Evolutionary conservation across 306 rosid genomes (phyloP), one percentile per base, ranked within the genome.

Genomic region (Rosa rugosa): DNA sequence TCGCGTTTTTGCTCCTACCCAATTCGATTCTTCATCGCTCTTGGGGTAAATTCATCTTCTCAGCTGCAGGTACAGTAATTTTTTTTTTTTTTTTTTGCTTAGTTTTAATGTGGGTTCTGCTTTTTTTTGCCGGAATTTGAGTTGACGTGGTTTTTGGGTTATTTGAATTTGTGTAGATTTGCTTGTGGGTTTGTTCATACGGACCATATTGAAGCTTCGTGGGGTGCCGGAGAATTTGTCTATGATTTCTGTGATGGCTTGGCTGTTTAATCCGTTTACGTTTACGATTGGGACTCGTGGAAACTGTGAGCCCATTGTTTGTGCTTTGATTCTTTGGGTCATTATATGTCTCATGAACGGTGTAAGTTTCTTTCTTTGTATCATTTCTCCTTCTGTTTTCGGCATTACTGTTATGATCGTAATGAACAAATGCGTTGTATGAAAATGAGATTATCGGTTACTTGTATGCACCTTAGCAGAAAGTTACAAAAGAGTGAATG

Each of bases 261-360:
- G 97, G 96, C 93, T 95, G 73, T 91, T 93, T 80, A 92, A 95
- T 83, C 99, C 97, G 41, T 93, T 93, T 77, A 95, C 97, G 17
- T 93, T 95, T 85, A 95, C 99, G 38, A 93, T 93, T 36, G 98
- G 97, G 75, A 95, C 98, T 57, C 86, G 98, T 20, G 98, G 96
- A 56, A 95, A 95, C 88, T 93, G 98, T 79, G 98, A 95, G 85
- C 96, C 99, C 42, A 63, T 93, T 87, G 99, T 91, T 71, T 95
- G 98, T 86, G 97, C 96, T 42, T 60, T 85, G 92, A 82, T 93
- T 78, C 87, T 91, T 80, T 91, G 97, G 96, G 85, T 91, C 85
- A 66, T 91, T 72, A 81, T 90, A 63, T 95, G 99, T 80, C 94
- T 93, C 64, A 83, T 93, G 98, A 90, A 95, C 64, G 98, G 99